Evolutionary conservation across 169 alveolate species (phyloP).

Genomic region (Plasmodium adleri): DNA sequence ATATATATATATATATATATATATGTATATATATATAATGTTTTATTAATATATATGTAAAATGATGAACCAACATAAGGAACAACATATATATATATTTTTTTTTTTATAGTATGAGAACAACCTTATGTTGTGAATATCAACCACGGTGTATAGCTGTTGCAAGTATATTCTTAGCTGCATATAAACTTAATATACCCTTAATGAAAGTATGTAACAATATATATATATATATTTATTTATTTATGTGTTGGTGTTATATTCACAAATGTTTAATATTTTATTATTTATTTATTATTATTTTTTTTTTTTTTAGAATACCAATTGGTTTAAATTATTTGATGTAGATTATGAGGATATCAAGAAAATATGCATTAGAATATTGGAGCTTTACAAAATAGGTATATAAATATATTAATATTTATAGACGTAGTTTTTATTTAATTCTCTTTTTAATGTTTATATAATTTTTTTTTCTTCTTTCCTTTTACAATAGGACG

Average conservation of each 20-base stretch:
- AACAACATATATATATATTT: background rate
- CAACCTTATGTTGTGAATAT: conserved; percentile 84
- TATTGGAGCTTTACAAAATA: conserved; percentile 79
- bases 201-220: conserved; percentile 69
- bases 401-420: conserved; percentile 11
- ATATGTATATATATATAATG: no score
- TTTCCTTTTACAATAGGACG: conserved; percentile 30
- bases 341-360: conserved; percentile 85
- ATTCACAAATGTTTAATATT: background rate
- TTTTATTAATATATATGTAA: no score
- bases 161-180: conserved; percentile 84
- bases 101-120: conserved; percentile 80
- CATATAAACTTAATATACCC: conserved; percentile 81
- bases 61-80: no score
- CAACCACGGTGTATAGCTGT: conserved; percentile 86
- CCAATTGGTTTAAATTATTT: conserved; percentile 83
- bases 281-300: conserved; percentile 2
- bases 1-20: no score
- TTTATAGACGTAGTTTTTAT: conserved; percentile 1
- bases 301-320: conserved; percentile 15
- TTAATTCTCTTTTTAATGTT: background rate
- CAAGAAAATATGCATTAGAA: conserved; percentile 79
- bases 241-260: background rate
- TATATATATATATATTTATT: background rate
- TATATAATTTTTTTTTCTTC: background rate